These are phyloP conservation scores for Saccharomycopsis schoenii DNA, from an alignment of 805 yeast genomes.

Conservation along the genomic window DNA sequence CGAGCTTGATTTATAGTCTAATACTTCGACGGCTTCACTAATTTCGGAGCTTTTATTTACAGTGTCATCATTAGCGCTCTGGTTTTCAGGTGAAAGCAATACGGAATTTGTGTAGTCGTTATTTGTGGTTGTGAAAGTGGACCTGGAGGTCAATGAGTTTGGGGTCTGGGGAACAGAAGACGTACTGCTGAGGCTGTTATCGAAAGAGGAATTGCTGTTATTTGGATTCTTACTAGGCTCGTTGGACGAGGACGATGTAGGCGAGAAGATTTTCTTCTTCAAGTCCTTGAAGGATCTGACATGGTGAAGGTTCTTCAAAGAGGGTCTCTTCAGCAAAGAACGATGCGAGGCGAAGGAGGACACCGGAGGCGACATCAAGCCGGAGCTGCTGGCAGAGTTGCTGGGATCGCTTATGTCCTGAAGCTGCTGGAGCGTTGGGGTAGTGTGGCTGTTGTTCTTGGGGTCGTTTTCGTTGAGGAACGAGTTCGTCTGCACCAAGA, in stretches of 20 bases:
- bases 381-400: not conserved
- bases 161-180: not conserved
- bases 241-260: not conserved
- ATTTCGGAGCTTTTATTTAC: not conserved
- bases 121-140: not conserved
- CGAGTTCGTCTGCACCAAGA: not conserved
- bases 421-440: not conserved
- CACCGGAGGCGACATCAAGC: not conserved
- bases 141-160: not conserved
- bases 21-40: not conserved
- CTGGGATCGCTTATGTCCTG: not conserved
- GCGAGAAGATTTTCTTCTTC: constrained; percentile 7
- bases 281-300: constrained; percentile 6
- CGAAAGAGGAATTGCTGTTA: not conserved
- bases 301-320: constrained; percentile 6
- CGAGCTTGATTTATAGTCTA: not conserved
- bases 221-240: not conserved
- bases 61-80: not conserved
- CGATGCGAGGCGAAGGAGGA: not conserved
- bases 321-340: not conserved
- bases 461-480: not conserved
- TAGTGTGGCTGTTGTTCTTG: not conserved
- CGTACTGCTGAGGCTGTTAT: not conserved
- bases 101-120: not conserved
- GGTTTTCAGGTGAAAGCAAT: not conserved